phyloP scores from a whole-genome alignment of 2,329 filamentous ascomycete species.

The Fusarium tricinctum region DNA sequence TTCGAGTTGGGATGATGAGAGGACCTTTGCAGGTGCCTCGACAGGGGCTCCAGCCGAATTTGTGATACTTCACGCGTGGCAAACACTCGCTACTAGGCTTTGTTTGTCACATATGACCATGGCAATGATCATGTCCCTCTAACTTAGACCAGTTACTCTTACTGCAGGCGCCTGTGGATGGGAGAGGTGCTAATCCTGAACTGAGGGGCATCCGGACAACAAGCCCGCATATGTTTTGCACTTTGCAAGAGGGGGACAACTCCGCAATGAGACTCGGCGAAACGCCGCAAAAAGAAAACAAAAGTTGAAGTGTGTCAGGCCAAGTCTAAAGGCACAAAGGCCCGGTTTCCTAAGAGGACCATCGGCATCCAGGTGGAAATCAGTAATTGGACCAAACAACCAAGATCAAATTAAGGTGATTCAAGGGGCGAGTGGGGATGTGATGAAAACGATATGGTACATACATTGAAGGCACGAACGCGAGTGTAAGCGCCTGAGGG shows the following conservation, averaged over 20 bases:
- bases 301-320: constrained; percentile 31
- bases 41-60: constrained; percentile 34
- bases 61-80: constrained; percentile 22
- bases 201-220: constrained; percentile 17
- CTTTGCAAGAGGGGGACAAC: constrained; percentile 8
- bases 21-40: constrained; percentile 34
- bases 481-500: constrained; percentile 22
- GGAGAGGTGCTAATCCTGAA: constrained; percentile 35
- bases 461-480: constrained; percentile 7
- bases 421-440: constrained; percentile 39
- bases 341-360: constrained; percentile 16
- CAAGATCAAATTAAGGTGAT: constrained; percentile 31
- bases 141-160: constrained; percentile 18
- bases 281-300: constrained; percentile 18
- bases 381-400: constrained; percentile 8
- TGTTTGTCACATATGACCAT: constrained; percentile 28
- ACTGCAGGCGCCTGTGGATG: constrained; percentile 14
- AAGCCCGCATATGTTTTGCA: constrained; percentile 22
- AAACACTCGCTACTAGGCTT: constrained; percentile 3
- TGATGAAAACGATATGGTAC: constrained; percentile 26
- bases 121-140: constrained; percentile 6
- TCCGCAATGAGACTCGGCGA: constrained; percentile 25
- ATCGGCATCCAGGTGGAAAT: neutral
- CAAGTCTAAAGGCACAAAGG: constrained; percentile 11
- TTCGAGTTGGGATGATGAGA: constrained; percentile 43